These are phyloP conservation scores for Diutina catenulata DNA, from an alignment of 1,139 yeast genomes.

Conservation along the genomic window DNA sequence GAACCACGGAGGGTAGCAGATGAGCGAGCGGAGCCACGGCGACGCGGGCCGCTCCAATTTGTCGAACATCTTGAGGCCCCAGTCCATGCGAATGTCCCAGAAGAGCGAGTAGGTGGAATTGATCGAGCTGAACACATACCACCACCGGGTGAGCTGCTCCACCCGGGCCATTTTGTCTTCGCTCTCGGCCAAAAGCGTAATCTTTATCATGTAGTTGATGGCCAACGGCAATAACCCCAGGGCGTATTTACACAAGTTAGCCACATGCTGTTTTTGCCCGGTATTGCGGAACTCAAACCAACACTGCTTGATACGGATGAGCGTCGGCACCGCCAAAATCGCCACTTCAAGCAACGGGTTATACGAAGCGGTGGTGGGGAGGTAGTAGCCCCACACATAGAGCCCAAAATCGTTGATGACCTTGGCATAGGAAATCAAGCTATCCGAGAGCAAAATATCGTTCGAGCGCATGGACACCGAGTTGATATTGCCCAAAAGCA, in stretches of 20 bases:
- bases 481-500: conserved; percentile 46
- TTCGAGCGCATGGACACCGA: conserved; percentile 48
- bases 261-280: conserved; percentile 41
- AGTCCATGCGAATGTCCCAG: conserved; percentile 87
- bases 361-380: conserved; percentile 16
- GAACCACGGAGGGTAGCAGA: conserved; percentile 14
- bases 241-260: conserved; percentile 64
- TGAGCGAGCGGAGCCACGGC: conserved; percentile 14
- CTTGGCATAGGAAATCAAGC: conserved; percentile 67
- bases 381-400: conserved; percentile 23
- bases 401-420: conserved; percentile 47
- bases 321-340: conserved; percentile 48
- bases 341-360: conserved; percentile 32
- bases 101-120: conserved; percentile 69
- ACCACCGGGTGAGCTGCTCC: conserved; percentile 19
- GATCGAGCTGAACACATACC: conserved; percentile 43
- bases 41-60: conserved; percentile 10
- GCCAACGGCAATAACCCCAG: conserved; percentile 58
- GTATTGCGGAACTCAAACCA: conserved; percentile 49
- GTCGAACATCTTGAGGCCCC: conserved; percentile 53
- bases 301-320: conserved; percentile 74
- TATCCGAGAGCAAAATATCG: conserved; percentile 72
- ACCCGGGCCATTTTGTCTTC: conserved; percentile 10
- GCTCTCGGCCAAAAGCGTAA: conserved; percentile 8
- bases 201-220: conserved; percentile 27